Conservation (phyloP, 2,329 filamentous ascomycete genomes). For the Sodiomyces alkalinus region DNA sequence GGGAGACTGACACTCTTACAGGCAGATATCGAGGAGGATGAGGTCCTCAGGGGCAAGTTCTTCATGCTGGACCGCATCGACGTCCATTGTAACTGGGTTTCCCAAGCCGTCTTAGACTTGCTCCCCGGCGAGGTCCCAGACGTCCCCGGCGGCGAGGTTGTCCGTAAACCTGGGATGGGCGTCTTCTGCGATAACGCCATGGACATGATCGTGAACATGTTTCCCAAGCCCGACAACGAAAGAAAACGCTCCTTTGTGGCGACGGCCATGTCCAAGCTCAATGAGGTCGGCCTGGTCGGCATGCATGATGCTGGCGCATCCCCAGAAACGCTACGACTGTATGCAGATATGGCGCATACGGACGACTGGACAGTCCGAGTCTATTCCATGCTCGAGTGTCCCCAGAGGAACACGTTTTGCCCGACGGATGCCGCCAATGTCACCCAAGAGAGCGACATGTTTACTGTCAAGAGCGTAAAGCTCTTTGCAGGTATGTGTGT, state of each 20-base stretch:
- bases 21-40: conserved; percentile 35
- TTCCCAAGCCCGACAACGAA: conserved; percentile 38
- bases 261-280: conserved; percentile 46
- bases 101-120: conserved; percentile 44
- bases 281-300: conserved; percentile 50
- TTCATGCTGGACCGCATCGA: conserved; percentile 58
- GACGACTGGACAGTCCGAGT: conserved; percentile 46
- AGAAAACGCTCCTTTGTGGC: conserved; percentile 39
- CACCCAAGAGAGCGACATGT: conserved; percentile 28
- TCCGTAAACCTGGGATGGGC: conserved; percentile 44
- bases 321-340: conserved; percentile 38
- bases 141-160: conserved; percentile 47
- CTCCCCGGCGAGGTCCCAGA: conserved; percentile 36
- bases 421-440: conserved; percentile 30
- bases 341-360: conserved; percentile 29
- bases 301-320: conserved; percentile 53
- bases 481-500: conserved; percentile 48
- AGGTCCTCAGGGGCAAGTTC: conserved; percentile 37
- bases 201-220: conserved; percentile 40
- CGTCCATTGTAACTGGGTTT: conserved; percentile 57
- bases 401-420: conserved; percentile 48
- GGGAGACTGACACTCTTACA: conserved; percentile 1
- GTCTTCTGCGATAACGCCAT: conserved; percentile 65
- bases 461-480: conserved; percentile 50
- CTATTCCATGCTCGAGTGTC: conserved; percentile 55